Conservation (phyloP, 2,329 filamentous ascomycete genomes). For the Truncatella angustata region DNA sequence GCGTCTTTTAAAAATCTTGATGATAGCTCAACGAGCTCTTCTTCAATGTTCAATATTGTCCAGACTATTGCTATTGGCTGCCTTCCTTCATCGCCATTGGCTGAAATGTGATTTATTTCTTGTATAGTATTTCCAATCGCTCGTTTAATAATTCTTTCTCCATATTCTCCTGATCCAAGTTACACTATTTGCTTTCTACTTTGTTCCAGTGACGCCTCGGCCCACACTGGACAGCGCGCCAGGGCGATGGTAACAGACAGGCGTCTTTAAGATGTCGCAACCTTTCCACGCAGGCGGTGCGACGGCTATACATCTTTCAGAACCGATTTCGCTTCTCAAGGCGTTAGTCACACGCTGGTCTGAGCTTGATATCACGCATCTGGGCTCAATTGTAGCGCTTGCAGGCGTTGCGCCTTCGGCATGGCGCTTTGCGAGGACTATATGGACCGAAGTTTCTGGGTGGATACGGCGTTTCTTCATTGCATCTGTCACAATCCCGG, state of each 20-base stretch:
- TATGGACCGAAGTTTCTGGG: conserved; percentile 36
- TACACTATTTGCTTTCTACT: neutral
- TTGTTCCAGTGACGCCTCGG: neutral
- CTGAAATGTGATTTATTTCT: neutral
- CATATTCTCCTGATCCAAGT: too few species aligned
- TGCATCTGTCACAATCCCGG: conserved; percentile 41
- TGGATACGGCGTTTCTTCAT: conserved; percentile 42
- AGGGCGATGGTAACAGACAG: neutral
- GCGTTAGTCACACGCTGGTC: conserved; percentile 39
- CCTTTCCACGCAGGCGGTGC: conserved; percentile 13
- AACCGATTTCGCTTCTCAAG: conserved; percentile 33
- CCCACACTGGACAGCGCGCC: neutral
- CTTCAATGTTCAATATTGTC: neutral
- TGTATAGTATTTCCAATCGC: neutral
- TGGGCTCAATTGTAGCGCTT: conserved; percentile 44
- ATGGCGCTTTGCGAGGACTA: conserved; percentile 34
- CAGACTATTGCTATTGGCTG: neutral
- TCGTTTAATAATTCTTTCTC: neutral
- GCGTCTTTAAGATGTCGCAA: conserved; percentile 10
- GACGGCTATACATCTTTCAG: conserved; percentile 17
- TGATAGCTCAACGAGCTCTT: neutral
- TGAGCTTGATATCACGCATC: conserved; percentile 43
- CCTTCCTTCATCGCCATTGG: neutral
- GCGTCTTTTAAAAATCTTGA: neutral
- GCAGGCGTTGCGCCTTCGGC: conserved; percentile 38